A percentile compares a stretch with the other conserved stretches of the same genome.
Evolutionary conservation across 2,329 filamentous ascomycete genomes (phyloP).

Genomic region (Tolypocladium nubicola): DNA sequence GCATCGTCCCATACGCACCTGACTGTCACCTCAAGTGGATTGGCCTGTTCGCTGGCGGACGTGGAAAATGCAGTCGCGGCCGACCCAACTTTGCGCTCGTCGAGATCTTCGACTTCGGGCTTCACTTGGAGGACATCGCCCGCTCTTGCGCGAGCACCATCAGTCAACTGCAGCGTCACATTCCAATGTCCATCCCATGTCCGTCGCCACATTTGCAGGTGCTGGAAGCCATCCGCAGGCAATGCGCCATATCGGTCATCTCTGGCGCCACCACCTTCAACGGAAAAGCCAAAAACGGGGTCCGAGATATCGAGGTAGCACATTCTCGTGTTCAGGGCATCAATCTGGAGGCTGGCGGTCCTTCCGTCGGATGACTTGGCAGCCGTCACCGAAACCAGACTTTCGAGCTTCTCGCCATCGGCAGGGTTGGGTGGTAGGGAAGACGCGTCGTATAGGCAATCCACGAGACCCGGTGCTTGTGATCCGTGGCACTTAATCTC

Average conservation of each 20-base stretch:
- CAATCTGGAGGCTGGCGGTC: slow-evolving; percentile 53
- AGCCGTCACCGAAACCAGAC: slow-evolving; percentile 52
- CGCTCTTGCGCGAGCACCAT: neutral
- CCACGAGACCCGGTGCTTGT: slow-evolving; percentile 36
- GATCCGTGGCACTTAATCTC: slow-evolving; percentile 37
- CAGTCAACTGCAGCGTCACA: slow-evolving; percentile 32
- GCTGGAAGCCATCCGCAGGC: slow-evolving; percentile 50
- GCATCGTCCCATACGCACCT: slow-evolving; percentile 83
- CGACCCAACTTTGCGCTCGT: slow-evolving; percentile 7
- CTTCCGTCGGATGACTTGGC: slow-evolving; percentile 22
- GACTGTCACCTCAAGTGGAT: slow-evolving; percentile 49
- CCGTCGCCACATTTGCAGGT: slow-evolving; percentile 73
- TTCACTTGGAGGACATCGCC: neutral
- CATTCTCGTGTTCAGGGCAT: slow-evolving; percentile 64
- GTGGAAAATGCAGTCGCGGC: neutral
- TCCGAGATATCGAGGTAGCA: slow-evolving; percentile 65
- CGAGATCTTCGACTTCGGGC: neutral
- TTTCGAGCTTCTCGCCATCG: slow-evolving; percentile 31
- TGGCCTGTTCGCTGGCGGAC: neutral
- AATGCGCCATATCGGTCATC: slow-evolving; percentile 56
- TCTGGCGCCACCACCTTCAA: slow-evolving; percentile 48
- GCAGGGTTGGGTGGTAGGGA: slow-evolving; percentile 49
- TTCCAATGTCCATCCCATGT: slow-evolving; percentile 69
- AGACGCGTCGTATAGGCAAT: slow-evolving; percentile 61
- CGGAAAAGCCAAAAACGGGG: slow-evolving; percentile 53